Base-by-base conservation (phyloP, 108 stramenopile genomes). In the Skeletonema grethae region DNA sequence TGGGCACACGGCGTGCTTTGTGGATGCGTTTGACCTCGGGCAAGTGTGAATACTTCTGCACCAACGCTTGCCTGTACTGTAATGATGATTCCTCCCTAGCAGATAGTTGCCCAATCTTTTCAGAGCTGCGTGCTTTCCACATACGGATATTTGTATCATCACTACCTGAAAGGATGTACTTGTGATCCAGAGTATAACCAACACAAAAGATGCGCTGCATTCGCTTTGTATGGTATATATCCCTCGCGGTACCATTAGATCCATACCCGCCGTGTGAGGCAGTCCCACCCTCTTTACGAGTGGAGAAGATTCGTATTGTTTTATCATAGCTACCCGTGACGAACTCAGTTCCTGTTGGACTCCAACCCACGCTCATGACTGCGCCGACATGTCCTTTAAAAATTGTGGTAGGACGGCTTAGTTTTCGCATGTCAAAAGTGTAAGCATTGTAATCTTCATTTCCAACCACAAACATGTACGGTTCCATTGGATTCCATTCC, bases 401-500 rank as follows among this genome's bases (percentile, higher is more conserved):
- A 9, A 99, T 96, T 35, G 87, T 81, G 11, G 84, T 84, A 2
- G 99, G 98, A 57, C 84, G 56, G 25, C 76, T 65, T 36, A 99
- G 73, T 41, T 96, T 96, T 41, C 98, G 82, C 93, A 99, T 96
- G 75, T 99, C 99, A 77, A 99, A 99, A 0, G 93, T 93, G 78
- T 99, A 98, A 9, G 89, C 80, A 65, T 97, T 94, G 85, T 88
- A 86, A 72, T 96, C 95, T 84, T 99, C 99, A 75, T 95, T 97
- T 55, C 96, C 99, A 7, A 97, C 95, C 1, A 91, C 95, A 72
- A 99, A 99, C 61, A 97, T 95, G 86, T 97, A 85, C 1, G 99
- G 98, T 79, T 99, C 99, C 92, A 97, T 96, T 31, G 99, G 99
- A 85, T 99, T 99, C 99, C 99, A 99, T 77, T 97, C 97, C 59